Evolutionary conservation across 495 filamentous ascomycete genomes (phyloP), one percentile per base, ranked within the genome.

Genomic region (Xylaria longipes): DNA sequence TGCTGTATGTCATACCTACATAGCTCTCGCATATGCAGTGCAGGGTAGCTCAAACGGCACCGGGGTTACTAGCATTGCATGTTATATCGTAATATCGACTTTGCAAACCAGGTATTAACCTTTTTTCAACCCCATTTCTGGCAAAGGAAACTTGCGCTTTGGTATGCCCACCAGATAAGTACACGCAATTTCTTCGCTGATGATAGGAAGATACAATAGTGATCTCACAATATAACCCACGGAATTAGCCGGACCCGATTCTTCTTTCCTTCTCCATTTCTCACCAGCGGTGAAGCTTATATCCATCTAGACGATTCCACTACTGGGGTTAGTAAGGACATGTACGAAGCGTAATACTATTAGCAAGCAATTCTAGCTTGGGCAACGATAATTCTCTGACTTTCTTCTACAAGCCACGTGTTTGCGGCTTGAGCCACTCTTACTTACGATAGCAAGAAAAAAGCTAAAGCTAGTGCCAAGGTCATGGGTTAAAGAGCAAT

Each of bases 21-120:
- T 22, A 1, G 1, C 27, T 31, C 45, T 52, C 39, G 63, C 63
- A 66, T 66, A 66, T 66, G 63, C 63, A 39, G 50, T 56, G 22
- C 50, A 39, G 37, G 60, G 37, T 43, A 22, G 48, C 1, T 27
- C 25, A 14, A 39, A 31, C 46, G 33, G n/a, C 35, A 3, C 50
- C 14, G 20, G 35, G 33, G 57, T 54, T 56, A 56, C 65, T 7
- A 27, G 17, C 33, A n/a, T 29, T 43, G 12, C 65, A 57, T 31
- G 52, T 66, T 14, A 66, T 50, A 43, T 35, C 9, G 11, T 1
- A 29, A 65, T 27, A 50, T 31, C 27, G 6, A 52, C 43, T 27
- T 52, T 66, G 15, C 31, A 31, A 64, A 31, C 22, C 29, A 11
- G 12, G 17, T 27, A 52, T 11, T 9, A 3, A 25, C 9, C 11